These are phyloP conservation scores for Vigna reflexopilosa DNA, from an alignment of 306 rosid genomes.

Conservation along the genomic window DNA sequence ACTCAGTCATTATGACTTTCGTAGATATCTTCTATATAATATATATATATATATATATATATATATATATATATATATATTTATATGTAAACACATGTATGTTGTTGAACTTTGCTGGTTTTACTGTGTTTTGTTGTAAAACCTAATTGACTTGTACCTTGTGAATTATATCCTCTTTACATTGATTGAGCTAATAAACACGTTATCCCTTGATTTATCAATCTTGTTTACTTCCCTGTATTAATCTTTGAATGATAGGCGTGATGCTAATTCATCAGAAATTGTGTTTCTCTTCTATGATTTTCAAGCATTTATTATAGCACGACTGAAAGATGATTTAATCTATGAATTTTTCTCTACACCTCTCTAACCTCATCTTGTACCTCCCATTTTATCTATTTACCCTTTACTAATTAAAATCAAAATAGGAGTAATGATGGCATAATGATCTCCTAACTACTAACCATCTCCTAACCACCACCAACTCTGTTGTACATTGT, in stretches of 20 bases:
- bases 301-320: not conserved
- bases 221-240: not conserved
- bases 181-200: slow-evolving; percentile 7
- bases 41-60: slow-evolving; percentile 1
- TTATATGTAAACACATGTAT: not conserved
- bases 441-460: too few species aligned
- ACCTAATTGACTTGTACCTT: slow-evolving; percentile 17
- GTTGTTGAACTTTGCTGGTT: slow-evolving; percentile 15
- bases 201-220: not conserved
- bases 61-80: not conserved
- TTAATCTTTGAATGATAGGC: not conserved
- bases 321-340: not conserved
- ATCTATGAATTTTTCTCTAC: too few species aligned
- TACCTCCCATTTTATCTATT: too few species aligned
- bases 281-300: not conserved
- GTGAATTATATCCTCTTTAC: not conserved
- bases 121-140: slow-evolving; percentile 22
- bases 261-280: not conserved
- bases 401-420: too few species aligned
- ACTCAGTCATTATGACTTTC: not conserved
- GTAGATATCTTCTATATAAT: not conserved
- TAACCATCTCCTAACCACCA: too few species aligned
- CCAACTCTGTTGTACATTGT: too few species aligned
- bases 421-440: too few species aligned
- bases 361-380: too few species aligned